Evolutionary conservation across 129 eudicot species (phyloP), one percentile per base, ranked within the genome.

Genomic region (Silybum marianum): DNA sequence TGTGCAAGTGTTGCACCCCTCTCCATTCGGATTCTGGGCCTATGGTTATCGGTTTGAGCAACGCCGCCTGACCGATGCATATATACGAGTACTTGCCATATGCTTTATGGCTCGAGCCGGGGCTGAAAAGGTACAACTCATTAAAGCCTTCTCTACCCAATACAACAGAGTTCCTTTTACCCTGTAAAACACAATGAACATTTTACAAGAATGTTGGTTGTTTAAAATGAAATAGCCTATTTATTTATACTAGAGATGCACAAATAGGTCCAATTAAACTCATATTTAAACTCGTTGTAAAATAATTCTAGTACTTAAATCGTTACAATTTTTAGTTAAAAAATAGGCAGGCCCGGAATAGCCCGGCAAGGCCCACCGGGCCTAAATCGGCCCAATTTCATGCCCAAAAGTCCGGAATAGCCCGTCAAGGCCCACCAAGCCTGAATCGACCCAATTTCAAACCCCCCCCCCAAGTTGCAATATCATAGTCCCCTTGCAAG

Each of bases 51-150:
- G 97, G 94, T 84, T 90, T 82, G 83, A 90, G 97, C 82, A 90
- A 22, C 3, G 99, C 94, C 8, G 97, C 88, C 48, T 90, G 94
- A 51, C 99, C 97, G 2, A 92, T 14, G 78, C 94, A 84, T 82
- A 92, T 69, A 77, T 85, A 89, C 8, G 99, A 86, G 86, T 92
- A 92, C 78, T 88, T 88, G 82, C 91, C 80, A 11, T 94, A 90
- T 68, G 88, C 74, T 75, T 88, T 85, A 69, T 95, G 89, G 9
- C 80, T 85, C 32, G 98, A 92, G 78, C 98, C 98, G 25, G 98
- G 98, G 85, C 98, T 92, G 69, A 90, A 84, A 65, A 95, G 79
- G 89, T 94, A 92, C 77, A 89, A 19, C 86, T 94, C 98, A 1
- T 90, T 66, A 71, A 92, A 94, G 34, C 98, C 97, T 44, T 85